Conservation (phyloP, 352 stramenopile species). For the Phytophthora kernoviae region DNA sequence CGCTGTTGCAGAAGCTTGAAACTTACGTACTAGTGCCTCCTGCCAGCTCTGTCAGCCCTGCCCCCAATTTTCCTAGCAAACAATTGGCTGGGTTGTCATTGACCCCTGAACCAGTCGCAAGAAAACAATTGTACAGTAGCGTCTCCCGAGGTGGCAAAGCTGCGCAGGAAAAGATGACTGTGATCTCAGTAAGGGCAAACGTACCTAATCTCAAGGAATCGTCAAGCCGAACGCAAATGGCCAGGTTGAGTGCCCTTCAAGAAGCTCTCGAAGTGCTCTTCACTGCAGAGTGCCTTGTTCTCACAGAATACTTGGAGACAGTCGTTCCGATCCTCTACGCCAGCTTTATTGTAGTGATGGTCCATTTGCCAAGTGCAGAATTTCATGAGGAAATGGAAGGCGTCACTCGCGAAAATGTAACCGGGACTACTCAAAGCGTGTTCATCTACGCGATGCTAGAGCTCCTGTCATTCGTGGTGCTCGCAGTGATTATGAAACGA, state of each 20-base stretch:
- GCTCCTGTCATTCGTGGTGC: conserved; percentile 13
- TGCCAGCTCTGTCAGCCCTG: too few species aligned
- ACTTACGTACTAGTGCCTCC: not conserved
- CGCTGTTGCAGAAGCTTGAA: not conserved
- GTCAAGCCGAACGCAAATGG: not conserved
- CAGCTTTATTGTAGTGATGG: conserved; percentile 12
- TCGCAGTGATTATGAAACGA: not conserved
- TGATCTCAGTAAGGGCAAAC: too few species aligned
- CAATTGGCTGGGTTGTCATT: too few species aligned
- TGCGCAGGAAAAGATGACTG: not conserved
- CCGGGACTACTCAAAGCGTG: conserved; percentile 4
- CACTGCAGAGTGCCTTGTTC: conserved; percentile 31
- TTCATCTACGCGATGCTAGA: conserved; percentile 24
- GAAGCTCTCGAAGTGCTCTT: conserved; percentile 19
- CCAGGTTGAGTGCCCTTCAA: not conserved
- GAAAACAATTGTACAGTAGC: too few species aligned
- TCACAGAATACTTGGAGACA: conserved; percentile 35
- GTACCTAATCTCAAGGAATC: not conserved
- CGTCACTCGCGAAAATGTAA: conserved; percentile 7
- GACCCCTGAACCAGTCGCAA: too few species aligned
- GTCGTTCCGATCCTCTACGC: conserved; percentile 36
- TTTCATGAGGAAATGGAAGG: conserved; percentile 30
- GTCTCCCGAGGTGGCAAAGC: too few species aligned
- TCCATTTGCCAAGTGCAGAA: conserved; percentile 14
- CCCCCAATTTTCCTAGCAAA: too few species aligned